These are phyloP conservation scores for Rubroboletus pulcherrimus DNA, from an alignment of 768 basidiomycete genomes.

Conservation along the genomic window DNA sequence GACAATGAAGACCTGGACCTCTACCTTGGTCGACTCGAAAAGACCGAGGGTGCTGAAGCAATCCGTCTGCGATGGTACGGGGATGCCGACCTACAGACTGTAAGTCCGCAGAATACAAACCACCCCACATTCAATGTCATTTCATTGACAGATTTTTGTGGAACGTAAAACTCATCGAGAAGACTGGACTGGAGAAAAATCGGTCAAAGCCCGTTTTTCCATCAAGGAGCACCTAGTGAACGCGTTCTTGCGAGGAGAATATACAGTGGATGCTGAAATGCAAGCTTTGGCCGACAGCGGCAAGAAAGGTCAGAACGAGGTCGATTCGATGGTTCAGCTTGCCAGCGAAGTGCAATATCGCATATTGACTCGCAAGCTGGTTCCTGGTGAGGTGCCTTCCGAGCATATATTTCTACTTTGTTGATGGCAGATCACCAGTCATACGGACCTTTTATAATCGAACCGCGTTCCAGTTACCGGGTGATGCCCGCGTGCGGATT, in stretches of 20 bases:
- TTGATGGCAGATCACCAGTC: conserved; percentile 43
- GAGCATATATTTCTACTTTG: background rate
- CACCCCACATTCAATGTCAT: background rate
- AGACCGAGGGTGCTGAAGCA: conserved; percentile 98
- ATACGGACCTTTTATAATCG: conserved; percentile 98
- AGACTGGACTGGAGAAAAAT: conserved; percentile 99
- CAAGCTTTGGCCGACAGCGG: conserved; percentile 81
- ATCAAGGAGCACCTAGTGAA: conserved; percentile 94
- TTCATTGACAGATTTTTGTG: conserved; percentile 62
- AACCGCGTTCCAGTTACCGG: conserved; percentile 97
- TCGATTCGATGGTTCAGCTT: conserved; percentile 91
- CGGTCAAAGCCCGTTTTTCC: conserved; percentile 94
- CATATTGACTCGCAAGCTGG: conserved; percentile 72
- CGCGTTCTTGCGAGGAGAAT: conserved; percentile 82
- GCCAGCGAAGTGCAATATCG: conserved; percentile 97
- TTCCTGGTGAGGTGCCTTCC: conserved; percentile 58
- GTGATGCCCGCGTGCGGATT: conserved; percentile 97
- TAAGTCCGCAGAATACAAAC: conserved; percentile 32
- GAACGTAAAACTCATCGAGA: conserved; percentile 93
- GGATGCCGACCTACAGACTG: conserved; percentile 75
- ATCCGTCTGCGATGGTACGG: conserved; percentile 98
- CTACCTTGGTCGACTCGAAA: conserved; percentile 94
- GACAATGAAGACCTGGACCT: conserved; percentile 95
- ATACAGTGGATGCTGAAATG: conserved; percentile 92
- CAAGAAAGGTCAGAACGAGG: conserved; percentile 89